phyloP scores from a whole-genome alignment of 2,329 filamentous ascomycete genomes.

The Fusarium goolgardi region DNA sequence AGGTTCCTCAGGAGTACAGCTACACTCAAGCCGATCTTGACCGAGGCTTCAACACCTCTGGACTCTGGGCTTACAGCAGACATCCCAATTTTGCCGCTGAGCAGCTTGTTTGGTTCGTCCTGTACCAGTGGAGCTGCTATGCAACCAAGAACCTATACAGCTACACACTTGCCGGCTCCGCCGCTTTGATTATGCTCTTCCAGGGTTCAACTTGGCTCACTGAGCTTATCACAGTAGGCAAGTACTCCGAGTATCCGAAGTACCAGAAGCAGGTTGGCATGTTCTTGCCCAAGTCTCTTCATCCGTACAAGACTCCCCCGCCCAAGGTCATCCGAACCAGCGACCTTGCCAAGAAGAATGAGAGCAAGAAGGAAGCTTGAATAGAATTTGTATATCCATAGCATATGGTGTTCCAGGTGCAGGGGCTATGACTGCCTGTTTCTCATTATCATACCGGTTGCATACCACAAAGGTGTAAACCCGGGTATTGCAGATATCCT shows the following conservation, averaged over 20 bases:
- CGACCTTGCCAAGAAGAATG: constrained; percentile 60
- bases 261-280: constrained; percentile 87
- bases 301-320: constrained; percentile 56
- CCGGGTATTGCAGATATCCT: constrained; percentile 2
- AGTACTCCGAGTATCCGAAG: constrained; percentile 87
- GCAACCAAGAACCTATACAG: constrained; percentile 77
- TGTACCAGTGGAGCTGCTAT: constrained; percentile 91
- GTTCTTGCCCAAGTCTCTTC: constrained; percentile 75
- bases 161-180: constrained; percentile 80
- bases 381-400: neutral
- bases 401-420: neutral
- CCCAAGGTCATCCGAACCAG: constrained; percentile 64
- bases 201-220: constrained; percentile 91
- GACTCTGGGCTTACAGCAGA: constrained; percentile 87
- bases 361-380: constrained; percentile 52
- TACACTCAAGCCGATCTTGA: constrained; percentile 82
- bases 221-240: constrained; percentile 80
- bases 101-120: constrained; percentile 86
- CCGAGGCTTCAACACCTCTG: constrained; percentile 85
- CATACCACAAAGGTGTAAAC: neutral
- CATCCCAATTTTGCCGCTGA: constrained; percentile 97
- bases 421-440: neutral
- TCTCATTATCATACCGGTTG: neutral
- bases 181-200: constrained; percentile 82
- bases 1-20: constrained; percentile 38